Percentiles rank a stretch among this genome's conserved stretches.
phyloP scores from a whole-genome alignment of 2,329 filamentous ascomycete species.

The Colletotrichum higginsianum region DNA sequence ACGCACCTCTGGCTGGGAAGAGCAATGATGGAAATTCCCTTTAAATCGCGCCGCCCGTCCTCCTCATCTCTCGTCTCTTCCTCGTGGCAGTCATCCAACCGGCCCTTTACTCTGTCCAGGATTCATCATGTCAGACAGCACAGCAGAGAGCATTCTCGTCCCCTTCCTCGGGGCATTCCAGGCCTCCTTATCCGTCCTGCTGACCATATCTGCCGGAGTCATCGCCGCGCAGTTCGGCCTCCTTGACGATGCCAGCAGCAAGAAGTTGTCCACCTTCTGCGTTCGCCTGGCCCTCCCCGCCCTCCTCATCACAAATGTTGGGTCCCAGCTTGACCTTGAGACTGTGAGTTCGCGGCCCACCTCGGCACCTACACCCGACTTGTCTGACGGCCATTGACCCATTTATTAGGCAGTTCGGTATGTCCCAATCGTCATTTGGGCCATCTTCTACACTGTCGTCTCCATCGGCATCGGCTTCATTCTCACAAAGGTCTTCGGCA shows the following conservation, averaged over 20 bases:
- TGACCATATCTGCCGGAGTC: slow-evolving; percentile 62
- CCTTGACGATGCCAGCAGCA: slow-evolving; percentile 53
- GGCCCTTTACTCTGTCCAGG: neutral
- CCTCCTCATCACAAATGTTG: slow-evolving; percentile 62
- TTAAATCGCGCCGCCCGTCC: neutral
- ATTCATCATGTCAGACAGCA: slow-evolving; percentile 34
- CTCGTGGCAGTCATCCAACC: neutral
- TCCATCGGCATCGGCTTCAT: slow-evolving; percentile 58
- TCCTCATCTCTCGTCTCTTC: neutral
- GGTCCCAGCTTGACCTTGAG: slow-evolving; percentile 55
- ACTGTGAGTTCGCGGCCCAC: slow-evolving; percentile 44
- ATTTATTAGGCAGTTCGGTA: slow-evolving; percentile 50
- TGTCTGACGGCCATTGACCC: slow-evolving; percentile 17
- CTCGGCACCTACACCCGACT: neutral
- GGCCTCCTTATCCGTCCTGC: slow-evolving; percentile 62
- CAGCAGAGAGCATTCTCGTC: slow-evolving; percentile 46
- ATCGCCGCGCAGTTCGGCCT: slow-evolving; percentile 57
- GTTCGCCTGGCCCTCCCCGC: slow-evolving; percentile 64
- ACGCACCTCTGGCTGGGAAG: neutral
- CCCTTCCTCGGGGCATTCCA: slow-evolving; percentile 63
- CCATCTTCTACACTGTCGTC: slow-evolving; percentile 48
- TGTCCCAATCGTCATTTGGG: slow-evolving; percentile 59
- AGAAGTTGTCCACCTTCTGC: slow-evolving; percentile 62
- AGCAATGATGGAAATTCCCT: slow-evolving; percentile 5
- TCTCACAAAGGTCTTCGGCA: slow-evolving; percentile 54